A percentile compares a stretch with the other conserved stretches of the same genome.
Evolutionary conservation across 805 yeast genomes (phyloP).

Genomic region (Wickerhamia fluorescens): DNA sequence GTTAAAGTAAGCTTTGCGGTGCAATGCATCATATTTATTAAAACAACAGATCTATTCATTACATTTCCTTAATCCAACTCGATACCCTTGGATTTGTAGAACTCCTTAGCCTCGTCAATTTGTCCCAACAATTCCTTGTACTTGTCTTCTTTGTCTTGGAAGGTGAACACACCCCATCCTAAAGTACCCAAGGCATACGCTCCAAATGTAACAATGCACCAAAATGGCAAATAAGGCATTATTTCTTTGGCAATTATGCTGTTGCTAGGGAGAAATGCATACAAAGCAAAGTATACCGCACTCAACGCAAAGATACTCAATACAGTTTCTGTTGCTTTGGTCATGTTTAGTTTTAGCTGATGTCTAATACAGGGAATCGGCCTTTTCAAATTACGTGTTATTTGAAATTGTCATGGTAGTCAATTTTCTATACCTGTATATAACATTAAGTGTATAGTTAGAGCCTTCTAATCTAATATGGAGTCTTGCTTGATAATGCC

Average conservation of each 20-base stretch:
- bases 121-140: conserved; percentile 52
- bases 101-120: conserved; percentile 58
- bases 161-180: conserved; percentile 62
- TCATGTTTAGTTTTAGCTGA: conserved; percentile 33
- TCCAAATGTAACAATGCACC: conserved; percentile 65
- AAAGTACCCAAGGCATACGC: conserved; percentile 60
- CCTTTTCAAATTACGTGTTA: no score
- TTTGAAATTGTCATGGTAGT: no score
- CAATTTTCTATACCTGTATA: no score
- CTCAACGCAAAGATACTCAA: conserved; percentile 38
- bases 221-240: conserved; percentile 62
- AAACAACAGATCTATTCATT: no score
- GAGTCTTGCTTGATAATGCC: conserved; percentile 35
- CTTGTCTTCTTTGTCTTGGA: conserved; percentile 65
- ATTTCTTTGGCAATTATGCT: conserved; percentile 43
- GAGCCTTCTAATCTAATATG: no score
- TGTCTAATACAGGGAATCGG: no score
- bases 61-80: conserved; percentile 40
- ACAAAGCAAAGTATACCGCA: conserved; percentile 48
- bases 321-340: conserved; percentile 59
- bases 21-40: conserved; percentile 4
- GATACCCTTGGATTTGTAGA: conserved; percentile 49
- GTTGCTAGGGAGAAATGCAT: conserved; percentile 46
- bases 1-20: no score
- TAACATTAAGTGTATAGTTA: no score